Evolutionary conservation across 1,139 yeast genomes (phyloP).

Genomic region (Yamadazyma sp.): DNA sequence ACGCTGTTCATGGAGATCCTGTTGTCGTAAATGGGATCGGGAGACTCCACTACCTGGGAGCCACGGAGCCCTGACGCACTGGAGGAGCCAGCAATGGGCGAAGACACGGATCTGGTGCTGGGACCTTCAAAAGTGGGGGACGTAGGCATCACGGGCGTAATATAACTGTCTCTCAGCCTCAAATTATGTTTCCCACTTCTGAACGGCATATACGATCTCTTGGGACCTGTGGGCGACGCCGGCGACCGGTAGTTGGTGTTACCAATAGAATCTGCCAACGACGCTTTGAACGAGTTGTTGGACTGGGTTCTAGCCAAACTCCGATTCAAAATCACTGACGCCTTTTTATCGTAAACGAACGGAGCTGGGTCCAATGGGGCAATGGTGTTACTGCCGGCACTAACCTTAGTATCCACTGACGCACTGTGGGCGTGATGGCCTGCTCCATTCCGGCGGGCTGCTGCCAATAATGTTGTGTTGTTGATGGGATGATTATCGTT

Average conservation of each 20-base stretch:
- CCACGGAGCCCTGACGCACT: neutral
- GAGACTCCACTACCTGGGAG: neutral
- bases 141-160: constrained; percentile 24
- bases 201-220: constrained; percentile 47
- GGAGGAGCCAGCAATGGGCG: neutral
- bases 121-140: constrained; percentile 24
- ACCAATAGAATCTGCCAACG: constrained; percentile 63
- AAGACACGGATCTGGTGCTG: constrained; percentile 1
- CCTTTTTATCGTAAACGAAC: constrained; percentile 76
- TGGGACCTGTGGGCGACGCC: constrained; percentile 19
- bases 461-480: constrained; percentile 4
- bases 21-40: neutral
- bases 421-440: constrained; percentile 43
- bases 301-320: constrained; percentile 78
- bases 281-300: constrained; percentile 71
- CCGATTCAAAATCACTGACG: constrained; percentile 68
- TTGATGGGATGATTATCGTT: constrained; percentile 14
- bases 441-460: constrained; percentile 4
- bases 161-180: constrained; percentile 20
- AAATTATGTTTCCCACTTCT: constrained; percentile 29
- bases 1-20: neutral
- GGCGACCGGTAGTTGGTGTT: constrained; percentile 17
- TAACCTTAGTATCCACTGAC: constrained; percentile 49
- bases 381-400: constrained; percentile 35
- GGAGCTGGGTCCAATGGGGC: constrained; percentile 71